A percentile compares a stretch with the other conserved stretches of the same genome.
These are phyloP conservation scores for Persicaria maculosa DNA, from an alignment of 148 eudicot genomes.

Conservation along the genomic window DNA sequence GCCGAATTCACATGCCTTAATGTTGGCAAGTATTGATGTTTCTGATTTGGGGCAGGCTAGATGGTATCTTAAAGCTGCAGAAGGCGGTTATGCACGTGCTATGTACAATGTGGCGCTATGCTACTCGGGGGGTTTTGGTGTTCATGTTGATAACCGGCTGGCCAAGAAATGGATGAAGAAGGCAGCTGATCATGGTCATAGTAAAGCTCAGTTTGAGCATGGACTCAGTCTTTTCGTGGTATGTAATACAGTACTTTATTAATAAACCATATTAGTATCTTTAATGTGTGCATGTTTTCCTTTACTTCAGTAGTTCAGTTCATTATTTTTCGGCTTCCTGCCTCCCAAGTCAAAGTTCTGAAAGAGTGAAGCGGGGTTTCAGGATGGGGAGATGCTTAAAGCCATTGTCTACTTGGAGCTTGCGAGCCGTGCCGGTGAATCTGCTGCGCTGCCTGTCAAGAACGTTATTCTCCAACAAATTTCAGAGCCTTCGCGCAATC, in stretches of 20 bases:
- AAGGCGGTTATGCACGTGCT: constrained; percentile 78
- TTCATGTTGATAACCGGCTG: constrained; percentile 38
- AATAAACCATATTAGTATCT: not conserved
- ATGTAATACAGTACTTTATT: constrained; percentile 17
- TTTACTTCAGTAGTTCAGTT: not conserved
- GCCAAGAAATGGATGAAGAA: constrained; percentile 90
- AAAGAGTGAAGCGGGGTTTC: constrained; percentile 17
- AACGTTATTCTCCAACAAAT: constrained; percentile 58
- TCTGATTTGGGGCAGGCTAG: constrained; percentile 41
- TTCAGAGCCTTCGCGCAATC: constrained; percentile 42
- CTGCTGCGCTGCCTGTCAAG: constrained; percentile 63
- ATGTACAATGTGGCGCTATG: constrained; percentile 81
- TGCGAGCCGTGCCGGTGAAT: constrained; percentile 73
- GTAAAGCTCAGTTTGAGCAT: constrained; percentile 81
- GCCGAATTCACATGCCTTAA: not conserved
- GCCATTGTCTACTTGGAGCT: constrained; percentile 84
- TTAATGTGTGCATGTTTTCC: not conserved
- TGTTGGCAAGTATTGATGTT: not conserved
- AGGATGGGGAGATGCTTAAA: constrained; percentile 83
- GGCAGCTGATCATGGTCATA: constrained; percentile 90
- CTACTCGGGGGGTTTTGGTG: constrained; percentile 68
- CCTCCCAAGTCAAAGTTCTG: not conserved
- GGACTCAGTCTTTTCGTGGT: constrained; percentile 74
- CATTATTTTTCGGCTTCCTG: not conserved
- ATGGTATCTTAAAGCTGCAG: constrained; percentile 82